Conservation (phyloP, 2,329 filamentous ascomycete species). For the Aureobasidium pullulans region DNA sequence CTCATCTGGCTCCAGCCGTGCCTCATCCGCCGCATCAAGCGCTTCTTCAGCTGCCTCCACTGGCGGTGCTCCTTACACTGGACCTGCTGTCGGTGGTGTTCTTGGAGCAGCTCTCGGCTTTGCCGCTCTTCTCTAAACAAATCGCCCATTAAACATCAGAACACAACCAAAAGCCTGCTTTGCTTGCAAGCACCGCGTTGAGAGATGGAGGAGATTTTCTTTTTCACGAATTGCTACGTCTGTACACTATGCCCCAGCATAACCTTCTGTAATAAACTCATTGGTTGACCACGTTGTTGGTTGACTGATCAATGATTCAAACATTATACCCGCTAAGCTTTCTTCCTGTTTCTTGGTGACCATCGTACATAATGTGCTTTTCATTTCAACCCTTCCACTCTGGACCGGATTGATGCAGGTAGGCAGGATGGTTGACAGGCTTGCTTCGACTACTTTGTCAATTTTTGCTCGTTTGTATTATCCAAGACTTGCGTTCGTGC, state of each 20-base stretch:
- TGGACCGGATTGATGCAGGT: too few relatives aligned
- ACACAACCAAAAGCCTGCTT: not conserved
- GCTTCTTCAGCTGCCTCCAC: constrained; percentile 6
- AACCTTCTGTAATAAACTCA: not conserved
- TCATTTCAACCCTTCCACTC: too few relatives aligned
- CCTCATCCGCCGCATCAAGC: not conserved
- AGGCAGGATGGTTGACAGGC: too few relatives aligned
- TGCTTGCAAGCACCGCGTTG: not conserved
- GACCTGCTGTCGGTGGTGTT: constrained; percentile 11
- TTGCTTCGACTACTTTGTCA: too few relatives aligned
- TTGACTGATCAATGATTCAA: not conserved
- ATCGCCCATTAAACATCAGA: not conserved
- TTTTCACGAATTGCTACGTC: constrained; percentile 6
- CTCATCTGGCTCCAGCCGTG: not conserved
- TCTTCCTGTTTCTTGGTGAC: not conserved
- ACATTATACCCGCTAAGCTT: not conserved
- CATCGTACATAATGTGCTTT: too few relatives aligned
- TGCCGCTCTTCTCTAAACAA: constrained; percentile 14
- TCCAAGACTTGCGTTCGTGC: too few relatives aligned
- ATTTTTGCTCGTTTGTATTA: too few relatives aligned
- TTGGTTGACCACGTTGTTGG: too few relatives aligned
- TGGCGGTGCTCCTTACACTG: constrained; percentile 7
- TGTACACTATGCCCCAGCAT: constrained; percentile 2
- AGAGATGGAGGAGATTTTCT: not conserved
- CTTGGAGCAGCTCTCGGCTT: constrained; percentile 13